Conservation (phyloP, 2,329 filamentous ascomycete species). For the Penicillium hordei region DNA sequence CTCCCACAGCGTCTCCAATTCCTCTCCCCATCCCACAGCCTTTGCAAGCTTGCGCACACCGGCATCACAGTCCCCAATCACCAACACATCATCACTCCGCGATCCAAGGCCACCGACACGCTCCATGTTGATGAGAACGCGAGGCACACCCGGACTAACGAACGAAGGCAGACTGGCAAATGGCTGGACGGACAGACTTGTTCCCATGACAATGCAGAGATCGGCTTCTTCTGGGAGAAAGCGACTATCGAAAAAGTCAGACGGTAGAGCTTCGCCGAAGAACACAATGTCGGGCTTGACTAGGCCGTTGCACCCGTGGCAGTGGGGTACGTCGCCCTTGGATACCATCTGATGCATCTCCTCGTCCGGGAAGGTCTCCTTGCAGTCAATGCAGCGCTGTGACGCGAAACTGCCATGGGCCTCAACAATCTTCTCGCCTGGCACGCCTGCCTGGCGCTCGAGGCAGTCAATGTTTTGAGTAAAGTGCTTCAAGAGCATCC, state of each 20-base stretch:
- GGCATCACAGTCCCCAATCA: conserved; percentile 78
- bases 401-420: conserved; percentile 93
- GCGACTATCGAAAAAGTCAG: conserved; percentile 62
- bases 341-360: conserved; percentile 70
- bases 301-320: conserved; percentile 68
- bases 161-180: conserved; percentile 78
- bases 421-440: conserved; percentile 77
- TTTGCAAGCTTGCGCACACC: conserved; percentile 77
- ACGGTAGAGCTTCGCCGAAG: conserved; percentile 75
- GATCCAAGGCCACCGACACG: conserved; percentile 75
- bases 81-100: conserved; percentile 77
- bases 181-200: conserved; percentile 81
- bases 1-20: conserved; percentile 76
- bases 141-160: conserved; percentile 62
- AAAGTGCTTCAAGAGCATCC: conserved; percentile 78
- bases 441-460: conserved; percentile 82
- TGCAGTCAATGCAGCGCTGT: conserved; percentile 90
- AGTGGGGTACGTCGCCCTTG: conserved; percentile 68
- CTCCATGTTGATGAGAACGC: conserved; percentile 86
- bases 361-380: conserved; percentile 66
- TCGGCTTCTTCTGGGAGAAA: conserved; percentile 64
- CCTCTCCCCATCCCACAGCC: conserved; percentile 79
- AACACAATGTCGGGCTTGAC: conserved; percentile 96
- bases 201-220: conserved; percentile 81
- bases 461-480: conserved; percentile 98